Evolutionary conservation across 805 yeast genomes (phyloP).

Genomic region (Candida pseudoglaebosa): DNA sequence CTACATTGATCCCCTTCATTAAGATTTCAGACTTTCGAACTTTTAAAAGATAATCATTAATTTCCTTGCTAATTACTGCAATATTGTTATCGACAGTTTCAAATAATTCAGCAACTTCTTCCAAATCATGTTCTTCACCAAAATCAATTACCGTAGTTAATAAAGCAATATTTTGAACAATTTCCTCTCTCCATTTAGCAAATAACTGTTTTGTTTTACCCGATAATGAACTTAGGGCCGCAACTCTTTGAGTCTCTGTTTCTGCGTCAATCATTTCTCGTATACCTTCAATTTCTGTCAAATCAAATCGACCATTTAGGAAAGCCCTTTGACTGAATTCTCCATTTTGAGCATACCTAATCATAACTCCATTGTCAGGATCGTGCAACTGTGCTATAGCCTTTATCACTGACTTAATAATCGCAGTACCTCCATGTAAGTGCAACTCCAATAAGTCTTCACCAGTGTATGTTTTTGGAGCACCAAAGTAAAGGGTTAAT

Average conservation of each 20-base stretch:
- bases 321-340: slow-evolving; percentile 89
- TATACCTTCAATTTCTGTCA: slow-evolving; percentile 89
- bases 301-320: slow-evolving; percentile 74
- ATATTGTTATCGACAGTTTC: slow-evolving; percentile 46
- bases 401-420: slow-evolving; percentile 60
- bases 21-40: slow-evolving; percentile 60
- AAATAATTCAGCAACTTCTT: slow-evolving; percentile 54
- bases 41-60: slow-evolving; percentile 41
- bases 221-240: slow-evolving; percentile 68
- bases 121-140: slow-evolving; percentile 88
- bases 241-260: slow-evolving; percentile 79
- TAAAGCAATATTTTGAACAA: slow-evolving; percentile 66
- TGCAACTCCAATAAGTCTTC: slow-evolving; percentile 90
- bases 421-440: slow-evolving; percentile 90
- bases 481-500: slow-evolving; percentile 59
- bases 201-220: slow-evolving; percentile 62
- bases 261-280: slow-evolving; percentile 89
- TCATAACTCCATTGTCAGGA: slow-evolving; percentile 31
- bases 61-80: slow-evolving; percentile 37
- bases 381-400: slow-evolving; percentile 57
- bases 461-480: slow-evolving; percentile 85
- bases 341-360: slow-evolving; percentile 88
- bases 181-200: slow-evolving; percentile 58
- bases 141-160: slow-evolving; percentile 90
- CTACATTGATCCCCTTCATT: slow-evolving; percentile 66